Evolutionary conservation across 2,329 filamentous ascomycete genomes (phyloP).

Genomic region (Alternaria sp.): DNA sequence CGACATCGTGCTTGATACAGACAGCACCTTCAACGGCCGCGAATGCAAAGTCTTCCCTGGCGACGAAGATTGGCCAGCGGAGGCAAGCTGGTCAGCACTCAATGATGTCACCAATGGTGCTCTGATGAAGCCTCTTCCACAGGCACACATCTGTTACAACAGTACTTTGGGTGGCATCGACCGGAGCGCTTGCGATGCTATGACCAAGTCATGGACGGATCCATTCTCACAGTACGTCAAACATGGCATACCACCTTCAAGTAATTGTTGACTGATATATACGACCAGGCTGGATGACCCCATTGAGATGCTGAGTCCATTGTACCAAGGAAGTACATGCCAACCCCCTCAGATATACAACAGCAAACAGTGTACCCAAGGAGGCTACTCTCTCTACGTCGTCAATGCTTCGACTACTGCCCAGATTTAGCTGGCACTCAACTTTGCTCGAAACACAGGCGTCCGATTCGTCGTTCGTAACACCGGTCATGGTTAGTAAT

Average conservation of each 20-base stretch:
- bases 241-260: background rate
- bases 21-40: background rate
- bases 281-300: constrained; percentile 36
- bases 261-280: constrained; percentile 11
- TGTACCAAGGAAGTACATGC: constrained; percentile 41
- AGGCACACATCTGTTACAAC: constrained; percentile 3
- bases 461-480: constrained; percentile 43
- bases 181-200: constrained; percentile 2
- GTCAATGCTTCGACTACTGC: constrained; percentile 33
- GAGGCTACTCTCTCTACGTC: constrained; percentile 38
- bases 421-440: constrained; percentile 37
- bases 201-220: constrained; percentile 2
- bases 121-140: constrained; percentile 3
- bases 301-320: constrained; percentile 34
- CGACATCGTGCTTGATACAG: background rate
- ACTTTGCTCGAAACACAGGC: constrained; percentile 38
- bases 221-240: constrained; percentile 4
- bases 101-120: background rate
- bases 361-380: constrained; percentile 33
- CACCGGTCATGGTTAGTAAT: constrained; percentile 34
- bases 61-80: constrained; percentile 1
- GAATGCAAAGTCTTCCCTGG: constrained; percentile 4
- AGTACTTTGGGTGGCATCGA: background rate
- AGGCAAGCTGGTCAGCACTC: constrained; percentile 4
- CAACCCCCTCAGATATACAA: constrained; percentile 34